These are phyloP conservation scores for Theobroma grandiflorum DNA, from an alignment of 441 rosid species.

Conservation along the genomic window DNA sequence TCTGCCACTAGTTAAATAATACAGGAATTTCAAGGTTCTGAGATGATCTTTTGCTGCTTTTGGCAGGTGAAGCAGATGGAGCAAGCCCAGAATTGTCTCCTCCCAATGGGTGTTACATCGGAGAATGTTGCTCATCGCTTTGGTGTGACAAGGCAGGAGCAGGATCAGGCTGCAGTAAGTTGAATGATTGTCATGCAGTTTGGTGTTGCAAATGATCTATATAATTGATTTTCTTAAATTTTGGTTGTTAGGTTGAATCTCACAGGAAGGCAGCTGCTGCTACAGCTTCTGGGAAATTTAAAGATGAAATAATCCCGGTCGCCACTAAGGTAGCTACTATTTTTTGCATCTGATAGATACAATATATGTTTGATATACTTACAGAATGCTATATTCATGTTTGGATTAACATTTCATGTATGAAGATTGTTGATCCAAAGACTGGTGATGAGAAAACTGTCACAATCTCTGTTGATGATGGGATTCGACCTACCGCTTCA, in stretches of 20 bases:
- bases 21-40: background rate
- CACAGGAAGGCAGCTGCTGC: conserved; percentile 98
- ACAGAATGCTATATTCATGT: conserved; percentile 1
- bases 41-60: conserved; percentile 20
- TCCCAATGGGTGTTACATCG: conserved; percentile 98
- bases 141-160: conserved; percentile 93
- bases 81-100: conserved; percentile 94
- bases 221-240: conserved; percentile 25
- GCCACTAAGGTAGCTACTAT: conserved; percentile 75
- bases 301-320: conserved; percentile 91
- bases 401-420: conserved; percentile 25
- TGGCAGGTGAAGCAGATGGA: conserved; percentile 72
- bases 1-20: background rate
- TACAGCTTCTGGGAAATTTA: conserved; percentile 84
- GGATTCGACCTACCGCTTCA: conserved; percentile 81
- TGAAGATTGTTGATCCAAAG: conserved; percentile 91
- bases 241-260: conserved; percentile 77
- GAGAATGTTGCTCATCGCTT: conserved; percentile 97
- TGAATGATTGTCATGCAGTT: conserved; percentile 19
- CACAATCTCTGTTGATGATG: conserved; percentile 87
- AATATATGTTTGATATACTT: background rate
- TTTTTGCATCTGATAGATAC: background rate
- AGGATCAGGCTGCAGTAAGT: conserved; percentile 97
- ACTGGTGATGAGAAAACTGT: conserved; percentile 83
- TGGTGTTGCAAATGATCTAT: background rate